Evolutionary conservation across 2,329 filamentous ascomycete genomes (phyloP), one percentile per base, ranked within the genome.

Genomic region (Sporothrix schenckii): DNA sequence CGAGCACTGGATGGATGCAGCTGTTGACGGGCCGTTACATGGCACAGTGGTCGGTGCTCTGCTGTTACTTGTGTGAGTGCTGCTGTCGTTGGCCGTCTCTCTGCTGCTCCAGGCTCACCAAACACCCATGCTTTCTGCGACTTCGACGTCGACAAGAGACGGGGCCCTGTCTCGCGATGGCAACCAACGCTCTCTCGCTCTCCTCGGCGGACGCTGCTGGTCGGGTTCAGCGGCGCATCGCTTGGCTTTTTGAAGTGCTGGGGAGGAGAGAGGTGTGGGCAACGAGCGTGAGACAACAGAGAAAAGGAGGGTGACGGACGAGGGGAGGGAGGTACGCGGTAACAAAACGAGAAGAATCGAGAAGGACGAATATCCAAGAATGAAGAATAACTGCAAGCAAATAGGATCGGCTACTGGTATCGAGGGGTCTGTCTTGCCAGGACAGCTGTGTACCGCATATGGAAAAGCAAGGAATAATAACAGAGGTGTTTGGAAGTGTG

Each of bases 161-260:
- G 24, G 10, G 19, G 11, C 58, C 19, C 10, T 9, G n/a, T 16
- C 58, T 63, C 58, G n/a, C 39, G 39, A 47, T 50, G 24, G 61
- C 11, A 50, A 50, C 11, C 65, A 44, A 54, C 30, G 44, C 47
- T 66, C 52, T 68, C 50, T 54, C 34, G 66, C 66, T 58, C 66
- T 68, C 66, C 66, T 56, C 21, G 52, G 34, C 66, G 24, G 52
- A 56, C 39, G 39, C 24, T 47, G 39, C 24, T 19, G 19, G 27
- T 58, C 16, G 53, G 9, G 6, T 50, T 68, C 53, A 68, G 27
- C 53, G 41, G 52, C 53, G 53, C 66, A 68, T 68, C 19, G 66
- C 53, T 58, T 24, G 39, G 49, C 52, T 41, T 52, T 5, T 56
- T 24, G 56, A 11, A 21, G 34, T 4, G 34, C 10, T 30, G 54